Conservation (phyloP, 2,329 filamentous ascomycete genomes). For the Hypoxylon sp. region DNA sequence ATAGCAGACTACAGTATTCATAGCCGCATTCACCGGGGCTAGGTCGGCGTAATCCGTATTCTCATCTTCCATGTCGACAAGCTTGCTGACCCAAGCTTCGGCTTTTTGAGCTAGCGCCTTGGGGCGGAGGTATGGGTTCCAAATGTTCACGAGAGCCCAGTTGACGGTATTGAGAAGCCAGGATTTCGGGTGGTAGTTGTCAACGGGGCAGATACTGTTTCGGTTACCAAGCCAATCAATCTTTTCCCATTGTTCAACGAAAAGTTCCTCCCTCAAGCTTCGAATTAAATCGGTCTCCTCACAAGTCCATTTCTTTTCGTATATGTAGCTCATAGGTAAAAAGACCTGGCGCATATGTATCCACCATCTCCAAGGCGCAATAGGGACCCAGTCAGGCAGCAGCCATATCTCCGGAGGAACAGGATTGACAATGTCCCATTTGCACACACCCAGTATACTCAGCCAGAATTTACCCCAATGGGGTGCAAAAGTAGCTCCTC, state of each 20-base stretch:
- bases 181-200: constrained; percentile 95
- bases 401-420: constrained; percentile 95
- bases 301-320: constrained; percentile 83
- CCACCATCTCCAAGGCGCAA: constrained; percentile 97
- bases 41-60: constrained; percentile 91
- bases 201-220: constrained; percentile 81
- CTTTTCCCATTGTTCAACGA: constrained; percentile 79
- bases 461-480: constrained; percentile 99
- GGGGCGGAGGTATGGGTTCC: constrained; percentile 80
- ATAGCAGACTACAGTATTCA: constrained; percentile 91
- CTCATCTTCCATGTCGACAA: constrained; percentile 90
- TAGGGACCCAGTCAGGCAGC: constrained; percentile 88
- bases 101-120: constrained; percentile 75
- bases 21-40: constrained; percentile 88
- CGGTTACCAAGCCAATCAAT: constrained; percentile 84
- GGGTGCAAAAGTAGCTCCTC: constrained; percentile 84
- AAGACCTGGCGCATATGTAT: constrained; percentile 99
- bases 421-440: constrained; percentile 95
- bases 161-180: constrained; percentile 85
- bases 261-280: constrained; percentile 82
- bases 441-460: constrained; percentile 81
- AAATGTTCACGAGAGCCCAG: constrained; percentile 82
- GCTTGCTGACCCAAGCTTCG: constrained; percentile 83
- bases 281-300: constrained; percentile 80
- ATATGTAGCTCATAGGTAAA: constrained; percentile 89